Evolutionary conservation across 768 basidiomycete species (phyloP), one percentile per base, ranked within the genome.

Genomic region (Epithele typhae): DNA sequence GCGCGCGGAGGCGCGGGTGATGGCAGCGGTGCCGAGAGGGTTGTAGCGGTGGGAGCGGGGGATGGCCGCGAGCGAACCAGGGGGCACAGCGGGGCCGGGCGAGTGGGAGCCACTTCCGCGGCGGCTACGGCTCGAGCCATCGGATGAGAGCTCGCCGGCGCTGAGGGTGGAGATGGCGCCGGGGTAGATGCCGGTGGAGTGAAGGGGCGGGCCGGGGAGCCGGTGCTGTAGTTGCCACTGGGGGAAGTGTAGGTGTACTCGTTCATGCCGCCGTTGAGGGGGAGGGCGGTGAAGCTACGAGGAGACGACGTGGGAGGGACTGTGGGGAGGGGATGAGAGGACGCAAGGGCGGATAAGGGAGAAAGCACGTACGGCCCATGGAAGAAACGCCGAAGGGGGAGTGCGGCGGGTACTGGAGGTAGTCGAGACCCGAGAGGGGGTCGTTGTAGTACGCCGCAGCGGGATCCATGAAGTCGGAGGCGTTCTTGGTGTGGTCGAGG

Each of bases 21-120:
- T 68, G 14, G 77, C 46, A 76, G 68, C 56, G 63, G 62, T 48
- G 17, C 53, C 61, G 52, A 89, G 80, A 4, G 87, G 87, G 69
- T 87, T 87, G 74, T 78, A 89, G 55, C 87, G 85, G 59, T 84
- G 83, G 40, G 86, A 85, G 54, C 85, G 74, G 23, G 84, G 84
- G 34, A 86, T 78, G 25, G 81, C 72, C 22, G 86, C 75, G 53
- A 70, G 69, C 60, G 27, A 82, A 68, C 27, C 69, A 25, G 65
- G 67, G 51, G 73, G 70, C 2, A 70, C 71, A 53, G 76, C 65
- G 0, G 76, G 68, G 0, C 72, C 67, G 21, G 78, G 76, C 24
- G 74, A 76, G 49, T 70, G 70, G 32, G 80, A 79, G 49, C 79
- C 80, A 59, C 81, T 82, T 62, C 83, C 82, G 50, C 87, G 84